These are phyloP conservation scores for Ascoidea rubescens DNA, from an alignment of 805 yeast species.

Conservation along the genomic window DNA sequence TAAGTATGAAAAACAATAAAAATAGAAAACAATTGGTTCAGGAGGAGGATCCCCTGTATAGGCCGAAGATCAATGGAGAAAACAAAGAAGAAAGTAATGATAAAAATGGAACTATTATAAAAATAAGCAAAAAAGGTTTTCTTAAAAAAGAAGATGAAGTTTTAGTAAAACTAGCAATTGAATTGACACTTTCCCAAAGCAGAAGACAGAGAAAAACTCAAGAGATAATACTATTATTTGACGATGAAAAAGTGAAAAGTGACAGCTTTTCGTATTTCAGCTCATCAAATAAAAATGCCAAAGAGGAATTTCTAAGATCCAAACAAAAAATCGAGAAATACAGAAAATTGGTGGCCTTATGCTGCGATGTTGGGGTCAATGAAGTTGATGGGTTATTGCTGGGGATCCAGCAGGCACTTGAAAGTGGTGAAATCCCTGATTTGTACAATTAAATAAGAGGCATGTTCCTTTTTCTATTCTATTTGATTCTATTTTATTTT, in stretches of 20 bases:
- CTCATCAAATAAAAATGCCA: neutral
- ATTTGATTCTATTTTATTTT: no score
- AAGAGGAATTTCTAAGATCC: constrained; percentile 10
- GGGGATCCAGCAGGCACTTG: constrained; percentile 31
- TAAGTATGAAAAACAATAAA: no score
- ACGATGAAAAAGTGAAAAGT: neutral
- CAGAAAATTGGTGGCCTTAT: constrained; percentile 50
- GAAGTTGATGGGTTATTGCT: constrained; percentile 58
- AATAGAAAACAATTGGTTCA: no score
- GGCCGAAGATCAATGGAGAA: no score
- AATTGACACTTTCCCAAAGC: constrained; percentile 29
- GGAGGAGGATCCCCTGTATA: no score
- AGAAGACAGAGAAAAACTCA: constrained; percentile 22
- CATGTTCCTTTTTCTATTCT: no score
- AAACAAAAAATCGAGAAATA: constrained; percentile 51
- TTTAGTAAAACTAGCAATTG: constrained; percentile 13
- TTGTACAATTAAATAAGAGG: neutral
- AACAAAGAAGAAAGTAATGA: constrained; percentile 5
- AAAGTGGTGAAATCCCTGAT: constrained; percentile 2
- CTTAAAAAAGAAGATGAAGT: constrained; percentile 12
- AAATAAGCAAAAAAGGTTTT: constrained; percentile 4
- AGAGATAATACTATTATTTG: constrained; percentile 19
- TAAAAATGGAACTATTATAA: neutral
- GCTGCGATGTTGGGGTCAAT: constrained; percentile 52
- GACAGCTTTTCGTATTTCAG: no score